These are phyloP conservation scores for Globisporangium solare DNA, from an alignment of 352 stramenopile species.

Conservation along the genomic window DNA sequence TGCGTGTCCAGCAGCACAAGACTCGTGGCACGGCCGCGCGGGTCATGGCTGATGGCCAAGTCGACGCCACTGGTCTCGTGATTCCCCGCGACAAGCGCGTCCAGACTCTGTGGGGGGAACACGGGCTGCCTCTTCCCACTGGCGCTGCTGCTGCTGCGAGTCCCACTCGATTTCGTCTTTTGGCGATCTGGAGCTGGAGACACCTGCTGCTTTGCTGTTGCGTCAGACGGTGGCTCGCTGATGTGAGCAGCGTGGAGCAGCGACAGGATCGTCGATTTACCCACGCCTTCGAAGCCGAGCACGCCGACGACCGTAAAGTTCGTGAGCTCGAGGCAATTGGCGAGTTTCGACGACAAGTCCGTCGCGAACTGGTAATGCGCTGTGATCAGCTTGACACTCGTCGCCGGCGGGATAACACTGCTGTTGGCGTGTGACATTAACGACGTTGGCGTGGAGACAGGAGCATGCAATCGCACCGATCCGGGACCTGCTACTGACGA, in stretches of 20 bases:
- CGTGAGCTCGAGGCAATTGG: slow-evolving; percentile 53
- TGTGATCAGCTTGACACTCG: slow-evolving; percentile 54
- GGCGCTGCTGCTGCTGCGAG: background rate
- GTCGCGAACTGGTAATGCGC: slow-evolving; percentile 56
- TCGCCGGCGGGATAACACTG: slow-evolving; percentile 16
- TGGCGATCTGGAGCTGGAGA: background rate
- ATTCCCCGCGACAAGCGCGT: slow-evolving; percentile 25
- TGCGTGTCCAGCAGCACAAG: slow-evolving; percentile 66
- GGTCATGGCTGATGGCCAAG: slow-evolving; percentile 34
- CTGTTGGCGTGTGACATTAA: slow-evolving; percentile 4
- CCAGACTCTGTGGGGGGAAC: slow-evolving; percentile 37
- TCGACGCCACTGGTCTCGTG: slow-evolving; percentile 60
- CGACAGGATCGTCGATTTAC: slow-evolving; percentile 73
- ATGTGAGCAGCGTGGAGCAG: slow-evolving; percentile 21
- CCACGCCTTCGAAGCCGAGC: slow-evolving; percentile 59
- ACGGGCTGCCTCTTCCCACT: slow-evolving; percentile 3
- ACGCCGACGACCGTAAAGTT: slow-evolving; percentile 69
- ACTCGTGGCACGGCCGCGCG: slow-evolving; percentile 21
- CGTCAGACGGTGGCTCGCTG: background rate
- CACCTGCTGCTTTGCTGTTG: slow-evolving; percentile 10
- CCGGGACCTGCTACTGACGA: background rate
- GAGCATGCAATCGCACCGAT: slow-evolving; percentile 14
- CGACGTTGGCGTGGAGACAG: background rate
- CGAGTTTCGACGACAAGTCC: slow-evolving; percentile 48
- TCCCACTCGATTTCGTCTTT: slow-evolving; percentile 1